Evolutionary conservation across 1,139 yeast genomes (phyloP).

Genomic region (Kodamaea alishanica): DNA sequence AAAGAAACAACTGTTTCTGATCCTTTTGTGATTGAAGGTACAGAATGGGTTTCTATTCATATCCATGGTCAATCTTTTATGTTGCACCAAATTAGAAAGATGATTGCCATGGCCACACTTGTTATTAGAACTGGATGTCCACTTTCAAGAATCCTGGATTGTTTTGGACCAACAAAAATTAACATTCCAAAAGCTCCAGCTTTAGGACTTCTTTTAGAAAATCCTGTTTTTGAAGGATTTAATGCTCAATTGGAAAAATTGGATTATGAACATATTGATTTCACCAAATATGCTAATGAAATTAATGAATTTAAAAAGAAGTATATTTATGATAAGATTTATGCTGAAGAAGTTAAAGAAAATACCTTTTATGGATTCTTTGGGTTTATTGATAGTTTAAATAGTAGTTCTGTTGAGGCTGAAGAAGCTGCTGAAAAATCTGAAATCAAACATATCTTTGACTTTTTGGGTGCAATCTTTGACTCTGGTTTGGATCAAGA

Average conservation of each 20-base stretch:
- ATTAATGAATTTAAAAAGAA: conserved; percentile 87
- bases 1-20: conserved; percentile 76
- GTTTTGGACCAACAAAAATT: conserved; percentile 69
- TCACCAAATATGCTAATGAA: conserved; percentile 59
- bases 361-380: conserved; percentile 87
- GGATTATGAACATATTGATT: conserved; percentile 78
- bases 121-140: conserved; percentile 87
- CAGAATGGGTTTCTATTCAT: conserved; percentile 95
- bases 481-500: conserved; percentile 25
- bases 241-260: conserved; percentile 66
- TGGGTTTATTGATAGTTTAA: conserved; percentile 64
- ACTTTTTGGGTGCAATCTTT: conserved; percentile 63
- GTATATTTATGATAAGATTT: conserved; percentile 87
- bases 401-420: conserved; percentile 8
- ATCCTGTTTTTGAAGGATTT: conserved; percentile 87
- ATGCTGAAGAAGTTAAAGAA: conserved; percentile 81
- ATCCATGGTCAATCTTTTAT: conserved; percentile 98
- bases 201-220: conserved; percentile 81
- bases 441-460: conserved; percentile 54
- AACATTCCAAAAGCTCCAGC: conserved; percentile 98
- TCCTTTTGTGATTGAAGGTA: conserved; percentile 87
- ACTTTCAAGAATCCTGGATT: conserved; percentile 65
- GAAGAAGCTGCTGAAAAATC: conserved; percentile 19
- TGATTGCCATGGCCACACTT: conserved; percentile 94
- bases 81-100: conserved; percentile 96